Percentiles rank a stretch among this genome's conserved stretches.
Conservation (phyloP, 768 basidiomycete genomes). For the Phylloporus arenicola region DNA sequence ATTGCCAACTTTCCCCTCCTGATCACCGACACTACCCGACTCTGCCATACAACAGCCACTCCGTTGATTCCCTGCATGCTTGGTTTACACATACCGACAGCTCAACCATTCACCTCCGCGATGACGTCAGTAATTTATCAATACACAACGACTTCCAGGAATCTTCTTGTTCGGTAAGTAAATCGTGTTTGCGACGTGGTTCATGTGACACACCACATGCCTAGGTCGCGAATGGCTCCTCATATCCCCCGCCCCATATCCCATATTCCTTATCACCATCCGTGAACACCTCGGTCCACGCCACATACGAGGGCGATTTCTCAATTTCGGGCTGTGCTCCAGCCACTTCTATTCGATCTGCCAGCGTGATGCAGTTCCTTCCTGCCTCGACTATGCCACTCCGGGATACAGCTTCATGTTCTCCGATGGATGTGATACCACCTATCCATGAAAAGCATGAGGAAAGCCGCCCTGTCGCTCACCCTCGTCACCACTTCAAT, state of each 20-base stretch:
- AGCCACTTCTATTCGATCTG: neutral
- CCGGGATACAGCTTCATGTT: neutral
- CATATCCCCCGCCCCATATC: neutral
- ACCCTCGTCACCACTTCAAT: neutral
- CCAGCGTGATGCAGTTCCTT: neutral
- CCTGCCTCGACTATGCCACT: neutral
- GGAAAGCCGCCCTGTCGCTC: neutral
- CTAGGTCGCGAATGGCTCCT: neutral
- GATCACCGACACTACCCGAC: neutral
- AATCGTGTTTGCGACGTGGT: neutral
- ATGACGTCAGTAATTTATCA: neutral
- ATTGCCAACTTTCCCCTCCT: neutral
- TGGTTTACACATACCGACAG: neutral
- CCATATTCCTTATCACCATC: neutral
- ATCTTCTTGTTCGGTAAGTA: neutral
- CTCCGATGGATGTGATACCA: neutral
- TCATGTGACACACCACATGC: neutral
- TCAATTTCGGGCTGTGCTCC: neutral
- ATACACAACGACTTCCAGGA: neutral
- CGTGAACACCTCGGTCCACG: neutral
- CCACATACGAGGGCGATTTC: neutral
- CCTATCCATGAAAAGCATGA: neutral
- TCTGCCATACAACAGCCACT: neutral
- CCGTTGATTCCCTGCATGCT: neutral
- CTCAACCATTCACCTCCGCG: neutral